Conservation (phyloP, 1,139 yeast genomes). For the Geotrichum macrosporum region DNA sequence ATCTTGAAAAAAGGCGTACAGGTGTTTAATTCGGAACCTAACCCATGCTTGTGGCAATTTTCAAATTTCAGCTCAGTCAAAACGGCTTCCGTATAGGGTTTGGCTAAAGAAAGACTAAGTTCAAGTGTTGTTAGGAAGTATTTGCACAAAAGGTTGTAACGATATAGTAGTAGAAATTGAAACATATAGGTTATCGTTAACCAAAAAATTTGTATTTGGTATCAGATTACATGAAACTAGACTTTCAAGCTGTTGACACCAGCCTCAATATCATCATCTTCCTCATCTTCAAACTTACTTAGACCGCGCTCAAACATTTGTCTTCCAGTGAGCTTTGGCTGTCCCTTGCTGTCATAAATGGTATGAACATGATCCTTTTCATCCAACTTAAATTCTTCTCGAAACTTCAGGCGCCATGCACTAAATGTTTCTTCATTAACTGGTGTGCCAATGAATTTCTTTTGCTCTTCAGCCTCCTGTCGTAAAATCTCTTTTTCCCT, state of each 20-base stretch:
- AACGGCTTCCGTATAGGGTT: too few species aligned
- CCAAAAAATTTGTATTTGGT: too few species aligned
- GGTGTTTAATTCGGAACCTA: too few species aligned
- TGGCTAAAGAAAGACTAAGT: too few species aligned
- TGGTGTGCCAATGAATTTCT: constrained; percentile 68
- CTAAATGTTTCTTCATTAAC: constrained; percentile 69
- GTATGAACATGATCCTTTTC: constrained; percentile 49
- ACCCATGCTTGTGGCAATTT: too few species aligned
- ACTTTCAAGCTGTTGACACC: constrained; percentile 16
- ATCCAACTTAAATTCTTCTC: constrained; percentile 50
- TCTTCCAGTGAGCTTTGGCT: constrained; percentile 64
- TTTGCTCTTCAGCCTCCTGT: constrained; percentile 68
- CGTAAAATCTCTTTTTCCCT: constrained; percentile 56
- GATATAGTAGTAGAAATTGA: too few species aligned
- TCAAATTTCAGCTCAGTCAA: too few species aligned
- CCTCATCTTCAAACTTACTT: constrained; percentile 58
- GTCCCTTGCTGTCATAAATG: constrained; percentile 58
- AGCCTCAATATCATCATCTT: constrained; percentile 37
- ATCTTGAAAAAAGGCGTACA: too few species aligned
- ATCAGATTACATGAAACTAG: not conserved
- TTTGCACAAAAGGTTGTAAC: too few species aligned
- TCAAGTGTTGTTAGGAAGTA: too few species aligned
- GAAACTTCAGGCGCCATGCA: constrained; percentile 65
- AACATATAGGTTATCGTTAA: too few species aligned
- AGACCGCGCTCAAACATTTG: constrained; percentile 88